Evolutionary conservation across 148 eudicot species (phyloP).

Genomic region (Arbutus unedo): DNA sequence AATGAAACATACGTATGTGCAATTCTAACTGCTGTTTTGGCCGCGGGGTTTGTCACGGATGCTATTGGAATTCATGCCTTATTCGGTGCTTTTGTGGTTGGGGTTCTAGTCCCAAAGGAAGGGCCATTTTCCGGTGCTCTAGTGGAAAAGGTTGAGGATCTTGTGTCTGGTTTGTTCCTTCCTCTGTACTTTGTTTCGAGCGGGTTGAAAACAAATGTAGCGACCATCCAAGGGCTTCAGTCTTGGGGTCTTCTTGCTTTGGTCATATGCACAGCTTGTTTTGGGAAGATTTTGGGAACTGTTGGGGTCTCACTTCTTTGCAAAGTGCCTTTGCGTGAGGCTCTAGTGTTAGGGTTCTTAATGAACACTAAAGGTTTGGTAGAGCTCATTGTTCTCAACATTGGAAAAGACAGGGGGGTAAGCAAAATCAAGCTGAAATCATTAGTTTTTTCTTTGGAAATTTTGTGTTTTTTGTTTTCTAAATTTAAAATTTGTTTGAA

Average conservation of each 20-base stretch:
- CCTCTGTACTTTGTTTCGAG: conserved; percentile 41
- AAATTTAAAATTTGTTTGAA: not conserved
- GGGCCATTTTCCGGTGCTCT: conserved; percentile 33
- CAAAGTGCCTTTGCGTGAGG: conserved; percentile 35
- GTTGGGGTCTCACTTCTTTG: conserved; percentile 24
- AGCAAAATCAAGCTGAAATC: not conserved
- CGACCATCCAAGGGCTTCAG: conserved; percentile 28
- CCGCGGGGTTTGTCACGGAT: conserved; percentile 43
- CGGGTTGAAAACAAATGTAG: conserved; percentile 35
- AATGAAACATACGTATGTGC: conserved; percentile 29
- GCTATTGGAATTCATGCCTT: conserved; percentile 46
- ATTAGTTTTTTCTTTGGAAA: not conserved
- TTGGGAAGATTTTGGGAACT: conserved; percentile 38
- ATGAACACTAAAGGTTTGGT: conserved; percentile 88
- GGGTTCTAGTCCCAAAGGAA: conserved; percentile 44
- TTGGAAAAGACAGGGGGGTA: conserved; percentile 77
- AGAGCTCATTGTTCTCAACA: conserved; percentile 77
- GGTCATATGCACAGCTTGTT: conserved; percentile 30
- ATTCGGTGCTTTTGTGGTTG: conserved; percentile 45
- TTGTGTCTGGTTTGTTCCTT: conserved; percentile 37
- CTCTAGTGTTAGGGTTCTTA: conserved; percentile 61
- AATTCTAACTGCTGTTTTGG: conserved; percentile 32
- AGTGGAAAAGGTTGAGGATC: conserved; percentile 37
- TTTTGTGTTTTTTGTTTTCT: not conserved
- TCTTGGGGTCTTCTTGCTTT: conserved; percentile 37